Base-by-base conservation (phyloP, 108 stramenopile genomes). In the Cyclotella choctawhatcheeana region DNA sequence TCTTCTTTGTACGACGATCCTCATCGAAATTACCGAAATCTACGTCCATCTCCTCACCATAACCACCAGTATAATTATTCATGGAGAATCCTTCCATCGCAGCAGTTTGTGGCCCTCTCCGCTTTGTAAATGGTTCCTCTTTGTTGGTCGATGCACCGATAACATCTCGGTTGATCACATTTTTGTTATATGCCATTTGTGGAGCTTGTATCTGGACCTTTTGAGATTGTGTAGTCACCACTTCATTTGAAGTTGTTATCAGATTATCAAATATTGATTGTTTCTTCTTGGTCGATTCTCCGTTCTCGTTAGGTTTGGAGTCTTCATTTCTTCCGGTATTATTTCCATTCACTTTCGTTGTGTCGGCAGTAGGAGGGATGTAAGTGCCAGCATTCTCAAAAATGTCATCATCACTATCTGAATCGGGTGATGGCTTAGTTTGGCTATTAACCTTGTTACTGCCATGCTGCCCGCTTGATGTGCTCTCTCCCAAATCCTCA, bases 401-500 rank as follows among this genome's bases (percentile, higher is more conserved):
- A 56, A 92, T 92, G 44, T 92, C 91, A 61, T 91, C 90, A 47
- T 92, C 89, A 29, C 85, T 67, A 31, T 76, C 66, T 18, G 44
- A 44, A 7, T 76, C 61, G 44, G 56, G 29, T 58, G 24, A 2
- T 55, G 12, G 21, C 40, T 35, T 22, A 53, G 64, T 35, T 13
- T 54, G 24, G 35, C 44, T 43, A 59, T 32, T 44, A 29, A 14
- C 29, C n/a, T n/a, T n/a, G n/a, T n/a, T n/a, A n/a, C 44, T 43
- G 13, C 31, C 7, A 29, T 16, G 27, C n/a, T 73, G 31, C 40
- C 40, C 31, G n/a, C n/a, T n/a, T n/a, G n/a, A n/a, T n/a, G n/a
- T n/a, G n/a, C n/a, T n/a, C n/a, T n/a, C n/a, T n/a, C n/a, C n/a
- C n/a, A n/a, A n/a, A n/a, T 60, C 61, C 25, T 54, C 5, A 21